Percentiles rank a stretch among this genome's conserved stretches.
These are phyloP conservation scores for Voacanga thouarsii DNA, from an alignment of 257 asterid species.

Conservation along the genomic window DNA sequence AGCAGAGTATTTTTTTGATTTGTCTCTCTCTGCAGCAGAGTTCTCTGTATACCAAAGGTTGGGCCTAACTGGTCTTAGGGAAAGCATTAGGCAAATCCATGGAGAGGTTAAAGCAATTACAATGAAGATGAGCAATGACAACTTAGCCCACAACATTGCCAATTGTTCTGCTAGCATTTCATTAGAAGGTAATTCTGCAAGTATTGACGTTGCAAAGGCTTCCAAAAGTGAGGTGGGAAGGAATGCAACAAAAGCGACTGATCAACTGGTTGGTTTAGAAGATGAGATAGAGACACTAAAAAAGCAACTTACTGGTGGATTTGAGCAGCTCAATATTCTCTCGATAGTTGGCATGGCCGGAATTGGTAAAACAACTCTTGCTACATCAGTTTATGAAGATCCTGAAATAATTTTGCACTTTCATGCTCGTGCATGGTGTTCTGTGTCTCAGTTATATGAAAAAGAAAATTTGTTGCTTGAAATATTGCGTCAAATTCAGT, in stretches of 20 bases:
- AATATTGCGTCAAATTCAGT: not conserved
- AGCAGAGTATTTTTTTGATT: not conserved
- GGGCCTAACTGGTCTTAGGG: too few relatives aligned
- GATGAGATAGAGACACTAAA: not conserved
- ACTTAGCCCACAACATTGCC: too few relatives aligned
- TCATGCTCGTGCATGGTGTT: conserved; percentile 5
- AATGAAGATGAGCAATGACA: too few relatives aligned
- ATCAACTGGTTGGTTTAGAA: conserved; percentile 6
- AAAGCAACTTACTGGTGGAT: not conserved
- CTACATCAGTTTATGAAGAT: conserved; percentile 12
- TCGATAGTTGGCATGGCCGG: conserved; percentile 24
- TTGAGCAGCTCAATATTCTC: not conserved
- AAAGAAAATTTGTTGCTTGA: not conserved
- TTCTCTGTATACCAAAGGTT: too few relatives aligned
- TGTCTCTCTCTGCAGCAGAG: too few relatives aligned
- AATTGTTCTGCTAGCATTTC: too few relatives aligned
- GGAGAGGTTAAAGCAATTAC: too few relatives aligned
- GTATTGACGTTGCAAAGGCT: too few relatives aligned
- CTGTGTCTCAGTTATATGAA: conserved; percentile 15
- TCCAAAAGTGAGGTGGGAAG: too few relatives aligned
- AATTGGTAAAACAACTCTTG: conserved; percentile 16
- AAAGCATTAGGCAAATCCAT: too few relatives aligned
- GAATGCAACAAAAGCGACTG: too few relatives aligned
- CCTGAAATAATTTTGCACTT: not conserved
- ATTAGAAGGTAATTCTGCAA: too few relatives aligned